A percentile compares a stretch with the other conserved stretches of the same genome.
These are phyloP conservation scores for Xylaria castorea DNA, from an alignment of 495 filamentous ascomycete species.

Conservation along the genomic window DNA sequence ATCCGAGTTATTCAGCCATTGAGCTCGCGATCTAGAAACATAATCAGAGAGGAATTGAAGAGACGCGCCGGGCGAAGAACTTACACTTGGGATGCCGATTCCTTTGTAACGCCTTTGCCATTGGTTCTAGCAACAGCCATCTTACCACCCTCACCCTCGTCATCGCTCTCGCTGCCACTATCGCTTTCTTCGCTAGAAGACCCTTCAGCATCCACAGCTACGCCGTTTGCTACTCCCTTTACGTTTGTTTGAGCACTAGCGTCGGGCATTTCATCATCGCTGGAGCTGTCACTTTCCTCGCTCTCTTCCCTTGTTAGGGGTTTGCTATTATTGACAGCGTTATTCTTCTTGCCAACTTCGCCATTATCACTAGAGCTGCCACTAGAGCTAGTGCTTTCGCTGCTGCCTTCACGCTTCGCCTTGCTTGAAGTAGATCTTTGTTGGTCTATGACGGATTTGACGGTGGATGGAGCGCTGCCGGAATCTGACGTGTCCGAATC, in stretches of 20 bases:
- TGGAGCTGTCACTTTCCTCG: slow-evolving; percentile 30
- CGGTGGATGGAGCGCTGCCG: slow-evolving; percentile 27
- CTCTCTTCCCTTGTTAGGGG: background rate
- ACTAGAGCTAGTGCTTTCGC: slow-evolving; percentile 39
- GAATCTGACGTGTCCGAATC: slow-evolving; percentile 35
- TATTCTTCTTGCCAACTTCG: slow-evolving; percentile 7
- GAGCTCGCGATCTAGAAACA: slow-evolving; percentile 31
- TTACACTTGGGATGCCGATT: slow-evolving; percentile 31
- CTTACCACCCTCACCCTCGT: slow-evolving; percentile 39
- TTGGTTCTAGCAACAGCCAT: slow-evolving; percentile 39
- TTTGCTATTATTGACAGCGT: background rate
- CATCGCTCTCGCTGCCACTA: slow-evolving; percentile 38
- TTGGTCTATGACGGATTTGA: slow-evolving; percentile 16
- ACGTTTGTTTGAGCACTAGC: slow-evolving; percentile 5
- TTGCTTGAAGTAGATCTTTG: slow-evolving; percentile 14
- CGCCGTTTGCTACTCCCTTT: background rate
- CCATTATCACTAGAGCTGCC: slow-evolving; percentile 28
- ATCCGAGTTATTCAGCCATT: slow-evolving; percentile 37
- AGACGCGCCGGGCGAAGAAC: background rate
- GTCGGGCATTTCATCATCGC: slow-evolving; percentile 23
- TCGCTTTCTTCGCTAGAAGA: slow-evolving; percentile 32
- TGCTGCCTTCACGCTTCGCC: slow-evolving; percentile 32
- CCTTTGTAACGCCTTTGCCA: slow-evolving; percentile 26
- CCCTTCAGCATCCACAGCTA: background rate
- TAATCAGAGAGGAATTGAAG: slow-evolving; percentile 7